Conservation (phyloP, 2,329 filamentous ascomycete genomes). For the Microcera coccophila region DNA sequence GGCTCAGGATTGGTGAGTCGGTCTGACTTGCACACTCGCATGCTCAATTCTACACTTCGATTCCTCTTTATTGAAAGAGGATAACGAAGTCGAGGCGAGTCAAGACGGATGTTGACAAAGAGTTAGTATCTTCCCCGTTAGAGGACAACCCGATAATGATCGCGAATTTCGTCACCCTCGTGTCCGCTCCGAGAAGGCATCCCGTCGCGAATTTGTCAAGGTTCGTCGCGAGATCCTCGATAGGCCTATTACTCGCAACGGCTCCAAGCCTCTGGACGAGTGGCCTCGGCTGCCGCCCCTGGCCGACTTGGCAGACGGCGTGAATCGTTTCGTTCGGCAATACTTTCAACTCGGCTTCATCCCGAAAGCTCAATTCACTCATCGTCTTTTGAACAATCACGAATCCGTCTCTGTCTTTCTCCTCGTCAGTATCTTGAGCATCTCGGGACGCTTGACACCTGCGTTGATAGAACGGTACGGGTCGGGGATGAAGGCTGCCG, state of each 20-base stretch:
- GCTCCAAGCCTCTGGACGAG: constrained; percentile 30
- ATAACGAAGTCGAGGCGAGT: neutral
- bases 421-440: constrained; percentile 51
- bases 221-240: constrained; percentile 34
- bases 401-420: constrained; percentile 52
- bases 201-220: constrained; percentile 38
- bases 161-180: constrained; percentile 55
- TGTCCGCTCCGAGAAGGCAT: constrained; percentile 44
- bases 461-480: constrained; percentile 47
- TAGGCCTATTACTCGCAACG: constrained; percentile 16
- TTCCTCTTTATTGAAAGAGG: constrained; percentile 1
- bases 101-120: neutral
- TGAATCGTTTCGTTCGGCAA: constrained; percentile 50
- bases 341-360: constrained; percentile 60
- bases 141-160: constrained; percentile 52
- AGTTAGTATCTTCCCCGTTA: constrained; percentile 47
- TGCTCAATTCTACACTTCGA: neutral
- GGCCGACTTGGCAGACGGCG: constrained; percentile 48
- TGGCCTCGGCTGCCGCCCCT: constrained; percentile 51
- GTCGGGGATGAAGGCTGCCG: constrained; percentile 48
- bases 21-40: neutral
- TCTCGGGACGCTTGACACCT: constrained; percentile 53
- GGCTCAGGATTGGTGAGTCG: constrained; percentile 47
- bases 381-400: constrained; percentile 44
- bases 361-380: constrained; percentile 48